A percentile compares a stretch with the other conserved stretches of the same genome.
Evolutionary conservation across 768 basidiomycete species (phyloP).

Genomic region (Suillus cothurnatus): DNA sequence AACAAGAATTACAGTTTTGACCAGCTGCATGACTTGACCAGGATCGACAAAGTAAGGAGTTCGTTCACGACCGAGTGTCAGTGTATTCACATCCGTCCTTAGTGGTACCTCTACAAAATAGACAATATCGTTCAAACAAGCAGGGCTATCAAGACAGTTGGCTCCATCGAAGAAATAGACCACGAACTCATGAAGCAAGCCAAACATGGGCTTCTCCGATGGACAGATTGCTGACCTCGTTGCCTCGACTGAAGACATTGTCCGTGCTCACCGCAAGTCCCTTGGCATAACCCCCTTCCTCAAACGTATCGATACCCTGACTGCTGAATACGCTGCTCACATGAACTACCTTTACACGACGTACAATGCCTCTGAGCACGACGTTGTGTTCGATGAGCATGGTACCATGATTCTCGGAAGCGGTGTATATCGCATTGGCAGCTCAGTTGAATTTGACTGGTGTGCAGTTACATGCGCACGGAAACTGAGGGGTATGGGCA

Average conservation of each 20-base stretch:
- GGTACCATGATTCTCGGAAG: slow-evolving; percentile 99
- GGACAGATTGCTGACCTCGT: slow-evolving; percentile 86
- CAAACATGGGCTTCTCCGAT: slow-evolving; percentile 97
- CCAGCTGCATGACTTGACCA: slow-evolving; percentile 88
- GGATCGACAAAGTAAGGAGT: slow-evolving; percentile 86
- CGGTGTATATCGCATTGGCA: slow-evolving; percentile 98
- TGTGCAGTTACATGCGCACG: slow-evolving; percentile 99
- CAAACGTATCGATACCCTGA: slow-evolving; percentile 98
- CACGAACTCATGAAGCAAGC: slow-evolving; percentile 81
- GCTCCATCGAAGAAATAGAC: slow-evolving; percentile 69
- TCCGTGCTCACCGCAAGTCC: slow-evolving; percentile 86
- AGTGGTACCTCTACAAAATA: slow-evolving; percentile 99
- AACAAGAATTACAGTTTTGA: slow-evolving; percentile 91
- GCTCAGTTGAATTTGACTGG: slow-evolving; percentile 99
- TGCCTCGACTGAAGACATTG: slow-evolving; percentile 68
- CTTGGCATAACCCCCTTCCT: slow-evolving; percentile 93
- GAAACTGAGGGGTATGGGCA: slow-evolving; percentile 88
- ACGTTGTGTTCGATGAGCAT: slow-evolving; percentile 93
- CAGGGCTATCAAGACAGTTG: slow-evolving; percentile 67
- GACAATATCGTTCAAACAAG: slow-evolving; percentile 97
- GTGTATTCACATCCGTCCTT: neutral
- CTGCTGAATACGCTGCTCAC: slow-evolving; percentile 97
- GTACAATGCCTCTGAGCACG: slow-evolving; percentile 95
- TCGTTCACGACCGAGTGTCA: neutral
- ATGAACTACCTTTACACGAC: slow-evolving; percentile 99